Evolutionary conservation across 495 filamentous ascomycete genomes (phyloP).

Genomic region (Neurospora sp.): DNA sequence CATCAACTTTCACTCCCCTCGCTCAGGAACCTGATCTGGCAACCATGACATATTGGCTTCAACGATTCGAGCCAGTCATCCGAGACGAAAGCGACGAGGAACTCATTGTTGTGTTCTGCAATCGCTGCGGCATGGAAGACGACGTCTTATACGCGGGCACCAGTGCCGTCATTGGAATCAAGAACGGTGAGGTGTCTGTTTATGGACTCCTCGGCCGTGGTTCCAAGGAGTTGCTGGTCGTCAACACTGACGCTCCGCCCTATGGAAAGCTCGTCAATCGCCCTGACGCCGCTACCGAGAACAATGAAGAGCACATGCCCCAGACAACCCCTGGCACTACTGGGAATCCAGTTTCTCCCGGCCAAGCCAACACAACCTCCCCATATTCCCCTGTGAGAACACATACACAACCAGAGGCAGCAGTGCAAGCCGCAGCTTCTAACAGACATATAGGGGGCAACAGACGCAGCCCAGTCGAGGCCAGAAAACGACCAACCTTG

Average conservation of each 20-base stretch:
- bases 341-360: not conserved
- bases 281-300: not conserved
- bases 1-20: slow-evolving; percentile 31
- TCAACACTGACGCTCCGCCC: slow-evolving; percentile 41
- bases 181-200: slow-evolving; percentile 53
- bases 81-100: slow-evolving; percentile 44
- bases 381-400: not conserved
- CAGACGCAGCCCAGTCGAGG: not conserved
- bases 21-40: slow-evolving; percentile 58
- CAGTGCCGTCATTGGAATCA: slow-evolving; percentile 71
- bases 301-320: not conserved
- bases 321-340: not conserved
- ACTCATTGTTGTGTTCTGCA: slow-evolving; percentile 73
- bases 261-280: slow-evolving; percentile 20
- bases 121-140: slow-evolving; percentile 67
- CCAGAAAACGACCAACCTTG: not conserved
- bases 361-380: not conserved
- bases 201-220: slow-evolving; percentile 57
- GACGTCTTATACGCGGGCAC: slow-evolving; percentile 74
- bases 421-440: not conserved
- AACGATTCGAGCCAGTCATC: slow-evolving; percentile 65
- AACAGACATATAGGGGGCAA: not conserved
- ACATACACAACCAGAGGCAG: not conserved
- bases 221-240: slow-evolving; percentile 53
- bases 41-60: slow-evolving; percentile 82